Conservation (phyloP, 78 protist species). For the Guillardia theta region DNA sequence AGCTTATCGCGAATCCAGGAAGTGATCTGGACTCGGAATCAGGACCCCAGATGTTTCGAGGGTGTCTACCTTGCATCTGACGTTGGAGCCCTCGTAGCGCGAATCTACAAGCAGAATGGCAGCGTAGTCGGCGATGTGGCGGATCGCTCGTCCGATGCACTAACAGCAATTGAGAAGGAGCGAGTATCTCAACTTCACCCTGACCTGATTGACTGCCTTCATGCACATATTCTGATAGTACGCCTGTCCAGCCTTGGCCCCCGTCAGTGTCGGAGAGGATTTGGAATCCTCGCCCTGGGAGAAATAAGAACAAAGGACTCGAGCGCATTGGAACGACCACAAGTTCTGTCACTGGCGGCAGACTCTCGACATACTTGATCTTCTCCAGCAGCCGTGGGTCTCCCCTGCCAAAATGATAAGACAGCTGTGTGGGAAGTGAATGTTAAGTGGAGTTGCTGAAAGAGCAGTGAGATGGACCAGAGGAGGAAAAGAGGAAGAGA, state of each 20-base stretch:
- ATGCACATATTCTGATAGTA: constrained; percentile 72
- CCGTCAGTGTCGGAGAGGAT: no score
- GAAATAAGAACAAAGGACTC: no score
- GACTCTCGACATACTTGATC: constrained; percentile 7
- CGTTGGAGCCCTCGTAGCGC: no score
- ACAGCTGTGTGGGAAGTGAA: not conserved
- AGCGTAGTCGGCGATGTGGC: constrained; percentile 82
- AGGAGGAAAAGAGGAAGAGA: not conserved
- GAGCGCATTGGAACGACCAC: no score
- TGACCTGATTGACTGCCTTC: constrained; percentile 85
- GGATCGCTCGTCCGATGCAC: constrained; percentile 65
- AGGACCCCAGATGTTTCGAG: no score
- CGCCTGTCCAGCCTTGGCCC: not conserved
- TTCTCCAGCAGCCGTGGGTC: constrained; percentile 33
- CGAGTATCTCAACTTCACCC: not conserved
- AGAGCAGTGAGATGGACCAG: not conserved
- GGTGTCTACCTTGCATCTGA: no score
- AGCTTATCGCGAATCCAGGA: no score
- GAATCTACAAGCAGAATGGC: no score
- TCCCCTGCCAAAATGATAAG: not conserved
- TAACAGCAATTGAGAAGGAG: not conserved
- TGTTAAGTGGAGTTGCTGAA: not conserved
- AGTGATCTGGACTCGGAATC: no score
- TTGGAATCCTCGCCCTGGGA: no score
- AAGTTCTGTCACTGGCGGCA: not conserved